Conservation (phyloP, 1,284 basidiomycete species). For the Naganishia sp. region DNA sequence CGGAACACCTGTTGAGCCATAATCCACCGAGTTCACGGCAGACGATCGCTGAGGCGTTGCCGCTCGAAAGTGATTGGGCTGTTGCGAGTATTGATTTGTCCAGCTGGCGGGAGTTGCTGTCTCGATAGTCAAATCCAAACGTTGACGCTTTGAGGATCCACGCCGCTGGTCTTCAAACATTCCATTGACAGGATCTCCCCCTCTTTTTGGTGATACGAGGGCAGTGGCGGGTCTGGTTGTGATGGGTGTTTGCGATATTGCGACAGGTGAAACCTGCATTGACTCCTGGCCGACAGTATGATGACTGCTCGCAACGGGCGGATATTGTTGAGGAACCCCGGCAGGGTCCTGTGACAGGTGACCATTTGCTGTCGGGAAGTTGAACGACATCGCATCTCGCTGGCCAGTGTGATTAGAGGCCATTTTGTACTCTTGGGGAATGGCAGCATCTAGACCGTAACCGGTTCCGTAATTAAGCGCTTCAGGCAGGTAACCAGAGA, state of each 20-base stretch:
- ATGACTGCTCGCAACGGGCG: not conserved
- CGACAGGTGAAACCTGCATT: not conserved
- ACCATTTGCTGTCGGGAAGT: too few species aligned
- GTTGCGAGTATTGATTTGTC: not conserved
- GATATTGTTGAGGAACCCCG: not conserved
- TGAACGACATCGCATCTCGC: not conserved
- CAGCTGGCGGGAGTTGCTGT: not conserved
- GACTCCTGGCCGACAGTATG: not conserved
- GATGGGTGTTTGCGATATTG: not conserved
- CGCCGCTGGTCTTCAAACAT: not conserved
- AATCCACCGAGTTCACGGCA: not conserved
- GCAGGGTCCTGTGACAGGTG: not conserved
- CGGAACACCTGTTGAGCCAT: not conserved
- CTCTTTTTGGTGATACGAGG: slow-evolving; percentile 1
- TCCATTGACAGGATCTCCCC: not conserved
- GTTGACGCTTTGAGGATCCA: slow-evolving; percentile 4
- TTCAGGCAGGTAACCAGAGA: not conserved
- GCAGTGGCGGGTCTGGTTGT: not conserved
- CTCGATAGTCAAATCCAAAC: slow-evolving; percentile 5
- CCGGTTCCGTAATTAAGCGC: not conserved
- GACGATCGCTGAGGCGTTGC: not conserved
- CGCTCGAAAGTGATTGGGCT: not conserved
- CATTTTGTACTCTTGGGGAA: not conserved
- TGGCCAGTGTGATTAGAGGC: not conserved
- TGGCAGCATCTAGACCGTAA: not conserved